Conservation (phyloP, 2,329 filamentous ascomycete genomes). For the Verticillium isaacii region DNA sequence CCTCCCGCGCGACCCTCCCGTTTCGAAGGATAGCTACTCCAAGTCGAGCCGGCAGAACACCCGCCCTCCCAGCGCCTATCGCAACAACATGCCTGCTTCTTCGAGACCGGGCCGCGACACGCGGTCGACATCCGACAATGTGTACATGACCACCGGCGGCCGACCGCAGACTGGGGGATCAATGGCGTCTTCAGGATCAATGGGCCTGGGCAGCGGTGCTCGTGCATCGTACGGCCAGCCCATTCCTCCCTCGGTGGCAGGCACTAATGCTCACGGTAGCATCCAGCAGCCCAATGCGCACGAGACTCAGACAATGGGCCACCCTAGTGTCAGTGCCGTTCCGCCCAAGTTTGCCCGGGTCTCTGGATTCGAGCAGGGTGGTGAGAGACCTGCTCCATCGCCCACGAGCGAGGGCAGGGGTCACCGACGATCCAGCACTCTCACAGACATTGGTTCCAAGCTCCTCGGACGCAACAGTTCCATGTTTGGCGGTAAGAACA, state of each 20-base stretch:
- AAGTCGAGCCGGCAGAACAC: constrained; percentile 29
- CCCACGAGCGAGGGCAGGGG: constrained; percentile 35
- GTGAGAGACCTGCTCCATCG: constrained; percentile 7
- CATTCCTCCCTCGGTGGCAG: constrained; percentile 77
- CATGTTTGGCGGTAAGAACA: constrained; percentile 62
- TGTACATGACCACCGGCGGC: constrained; percentile 41
- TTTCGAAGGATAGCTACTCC: constrained; percentile 35
- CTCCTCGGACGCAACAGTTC: constrained; percentile 81
- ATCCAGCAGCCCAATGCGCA: constrained; percentile 70
- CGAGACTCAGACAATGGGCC: constrained; percentile 63
- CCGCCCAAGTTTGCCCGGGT: constrained; percentile 55
- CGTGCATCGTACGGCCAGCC: constrained; percentile 84
- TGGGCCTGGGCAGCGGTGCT: constrained; percentile 45
- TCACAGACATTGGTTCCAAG: constrained; percentile 77
- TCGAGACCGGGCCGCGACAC: constrained; percentile 45
- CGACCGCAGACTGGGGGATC: constrained; percentile 81
- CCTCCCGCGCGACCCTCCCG: constrained; percentile 52
- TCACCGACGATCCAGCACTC: constrained; percentile 70
- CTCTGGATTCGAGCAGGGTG: constrained; percentile 48
- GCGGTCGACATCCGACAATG: constrained; percentile 49
- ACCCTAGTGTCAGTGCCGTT: constrained; percentile 52
- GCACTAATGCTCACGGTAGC: constrained; percentile 83
- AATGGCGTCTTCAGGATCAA: constrained; percentile 63
- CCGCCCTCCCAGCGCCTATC: constrained; percentile 45
- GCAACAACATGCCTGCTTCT: constrained; percentile 26